These are phyloP conservation scores for Paxillus involutus DNA, from an alignment of 768 basidiomycete genomes.

Conservation along the genomic window DNA sequence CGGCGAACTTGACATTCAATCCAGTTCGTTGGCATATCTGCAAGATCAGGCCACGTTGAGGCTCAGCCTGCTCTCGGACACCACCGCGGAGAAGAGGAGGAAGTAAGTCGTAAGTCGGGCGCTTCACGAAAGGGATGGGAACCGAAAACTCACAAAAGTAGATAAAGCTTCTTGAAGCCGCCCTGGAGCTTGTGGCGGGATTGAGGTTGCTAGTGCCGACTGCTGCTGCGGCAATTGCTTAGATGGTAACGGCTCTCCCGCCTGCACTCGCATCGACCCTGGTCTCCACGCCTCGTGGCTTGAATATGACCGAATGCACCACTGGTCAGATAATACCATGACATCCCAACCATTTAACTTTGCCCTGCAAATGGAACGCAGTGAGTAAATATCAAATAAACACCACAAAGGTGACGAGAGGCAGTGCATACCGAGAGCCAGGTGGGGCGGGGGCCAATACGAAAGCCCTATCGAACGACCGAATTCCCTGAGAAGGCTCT, in stretches of 20 bases:
- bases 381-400: slow-evolving; percentile 11
- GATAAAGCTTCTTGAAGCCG: slow-evolving; percentile 52
- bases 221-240: slow-evolving; percentile 20
- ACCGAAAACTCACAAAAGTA: slow-evolving; percentile 50
- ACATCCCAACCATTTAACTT: slow-evolving; percentile 87
- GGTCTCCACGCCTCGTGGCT: slow-evolving; percentile 77
- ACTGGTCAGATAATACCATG: slow-evolving; percentile 85
- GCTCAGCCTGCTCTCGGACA: slow-evolving; percentile 51
- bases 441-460: slow-evolving; percentile 79
- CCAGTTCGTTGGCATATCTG: slow-evolving; percentile 73
- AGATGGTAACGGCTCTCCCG: slow-evolving; percentile 32
- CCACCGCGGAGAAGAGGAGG: slow-evolving; percentile 11
- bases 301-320: slow-evolving; percentile 81
- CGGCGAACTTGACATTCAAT: slow-evolving; percentile 74
- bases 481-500: slow-evolving; percentile 75
- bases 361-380: slow-evolving; percentile 47
- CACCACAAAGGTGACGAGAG: not conserved
- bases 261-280: slow-evolving; percentile 74
- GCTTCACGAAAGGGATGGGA: slow-evolving; percentile 6
- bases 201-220: slow-evolving; percentile 18
- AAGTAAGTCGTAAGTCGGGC: slow-evolving; percentile 7
- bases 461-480: slow-evolving; percentile 94
- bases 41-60: slow-evolving; percentile 67
- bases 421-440: slow-evolving; percentile 72
- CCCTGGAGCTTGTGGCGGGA: slow-evolving; percentile 36